Conservation (phyloP, 1,139 yeast genomes). For the Sugiyamaella neomexicana region DNA sequence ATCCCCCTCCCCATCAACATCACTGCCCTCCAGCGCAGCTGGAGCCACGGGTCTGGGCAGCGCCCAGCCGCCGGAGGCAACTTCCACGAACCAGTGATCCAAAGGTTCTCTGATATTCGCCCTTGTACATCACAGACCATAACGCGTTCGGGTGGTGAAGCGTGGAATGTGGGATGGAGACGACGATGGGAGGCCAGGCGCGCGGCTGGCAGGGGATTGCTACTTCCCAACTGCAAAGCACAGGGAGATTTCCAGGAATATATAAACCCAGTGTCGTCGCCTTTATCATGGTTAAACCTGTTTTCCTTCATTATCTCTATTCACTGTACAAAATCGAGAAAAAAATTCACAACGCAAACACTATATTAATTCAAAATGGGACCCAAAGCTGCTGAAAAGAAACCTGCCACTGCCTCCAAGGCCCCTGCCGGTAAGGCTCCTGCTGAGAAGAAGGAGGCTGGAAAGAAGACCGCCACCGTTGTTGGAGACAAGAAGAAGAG, state of each 20-base stretch:
- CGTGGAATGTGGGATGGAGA: conserved; percentile 1
- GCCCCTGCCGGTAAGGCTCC: conserved; percentile 92
- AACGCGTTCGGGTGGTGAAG: not conserved
- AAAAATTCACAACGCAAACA: conserved; percentile 31
- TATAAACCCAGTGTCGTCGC: conserved; percentile 20
- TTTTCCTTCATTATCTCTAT: conserved; percentile 30
- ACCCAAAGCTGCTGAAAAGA: conserved; percentile 93
- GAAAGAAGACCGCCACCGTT: conserved; percentile 83
- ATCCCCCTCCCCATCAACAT: no score
- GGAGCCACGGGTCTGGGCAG: not conserved
- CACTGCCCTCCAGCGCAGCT: not conserved
- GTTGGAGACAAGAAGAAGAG: conserved; percentile 88
- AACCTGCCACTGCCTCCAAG: conserved; percentile 46
- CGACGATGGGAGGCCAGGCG: not conserved
- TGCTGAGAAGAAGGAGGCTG: conserved; percentile 93
- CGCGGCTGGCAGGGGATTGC: not conserved
- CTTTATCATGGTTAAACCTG: conserved; percentile 13
- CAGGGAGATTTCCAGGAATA: conserved; percentile 1
- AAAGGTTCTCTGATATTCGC: conserved; percentile 7
- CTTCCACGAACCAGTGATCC: not conserved
- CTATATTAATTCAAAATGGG: conserved; percentile 60
- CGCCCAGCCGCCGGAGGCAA: not conserved
- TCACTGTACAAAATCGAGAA: conserved; percentile 34
- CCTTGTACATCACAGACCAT: conserved; percentile 1
- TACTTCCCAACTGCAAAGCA: conserved; percentile 12